Evolutionary conservation across 1,139 yeast species (phyloP).

Genomic region (Pichia sp.): DNA sequence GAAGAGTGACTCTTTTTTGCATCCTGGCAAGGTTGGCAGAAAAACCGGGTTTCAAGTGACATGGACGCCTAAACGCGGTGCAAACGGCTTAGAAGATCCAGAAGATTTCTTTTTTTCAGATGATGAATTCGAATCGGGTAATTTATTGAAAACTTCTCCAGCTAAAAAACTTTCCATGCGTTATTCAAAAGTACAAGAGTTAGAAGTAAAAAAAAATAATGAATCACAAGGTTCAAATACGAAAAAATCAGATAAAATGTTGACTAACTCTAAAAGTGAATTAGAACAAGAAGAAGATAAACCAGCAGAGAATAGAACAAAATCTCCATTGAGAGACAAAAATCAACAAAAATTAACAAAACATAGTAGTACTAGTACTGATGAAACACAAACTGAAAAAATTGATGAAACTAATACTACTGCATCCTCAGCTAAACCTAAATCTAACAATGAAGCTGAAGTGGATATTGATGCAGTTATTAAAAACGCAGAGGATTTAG

Average conservation of each 20-base stretch:
- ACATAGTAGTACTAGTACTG: no score
- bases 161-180: conserved; percentile 17
- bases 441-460: neutral
- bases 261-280: neutral
- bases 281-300: no score
- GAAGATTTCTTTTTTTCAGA: conserved; percentile 65
- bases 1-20: conserved; percentile 21
- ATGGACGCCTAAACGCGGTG: conserved; percentile 51
- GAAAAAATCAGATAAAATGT: neutral
- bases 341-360: neutral
- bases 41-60: conserved; percentile 27
- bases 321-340: no score
- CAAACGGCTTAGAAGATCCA: conserved; percentile 70
- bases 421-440: neutral
- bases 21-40: conserved; percentile 27
- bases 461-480: conserved; percentile 24
- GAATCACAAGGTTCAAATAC: neutral
- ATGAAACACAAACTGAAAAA: neutral
- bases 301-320: no score
- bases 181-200: conserved; percentile 13
- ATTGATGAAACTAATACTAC: neutral
- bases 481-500: conserved; percentile 24
- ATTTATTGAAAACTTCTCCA: conserved; percentile 18
- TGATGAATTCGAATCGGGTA: conserved; percentile 24
- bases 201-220: neutral